Evolutionary conservation across 2,329 filamentous ascomycete genomes (phyloP), one percentile per base, ranked within the genome.

Genomic region (Coleophoma eucalyptorum): DNA sequence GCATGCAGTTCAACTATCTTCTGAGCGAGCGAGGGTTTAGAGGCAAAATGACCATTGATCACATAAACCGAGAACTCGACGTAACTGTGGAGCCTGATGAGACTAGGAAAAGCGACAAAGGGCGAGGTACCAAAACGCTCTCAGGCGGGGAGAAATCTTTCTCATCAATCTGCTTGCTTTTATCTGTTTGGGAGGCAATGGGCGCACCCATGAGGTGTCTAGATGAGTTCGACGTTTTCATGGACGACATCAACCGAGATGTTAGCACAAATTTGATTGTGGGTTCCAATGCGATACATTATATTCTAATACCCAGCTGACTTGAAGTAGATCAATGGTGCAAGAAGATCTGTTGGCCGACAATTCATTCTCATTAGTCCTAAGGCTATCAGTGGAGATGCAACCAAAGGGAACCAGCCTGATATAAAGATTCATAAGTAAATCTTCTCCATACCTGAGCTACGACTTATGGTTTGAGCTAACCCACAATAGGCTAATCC

Each of bases 181-280:
- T 99, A 32, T 84, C 91, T 2, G 86, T 99, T 16, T 99, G 94
- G 94, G 94, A 99, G 66, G 93, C 94, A 31, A 99, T 99, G 87
- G 93, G 94, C 11, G 95, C 91, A 16, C 93, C 92, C 0, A 87
- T 99, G 54, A 84, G 94, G 49, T 99, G 94, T 64, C 77, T 99
- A 49, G 94, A 99, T 69, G 94, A 99, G 70, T 99, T 97, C 65
- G 94, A 99, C 67, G 94, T 99, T 32, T 99, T 97, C 76, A 99
- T 99, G 94, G 94, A 99, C 70, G 90, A 87, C 59, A 90, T 97
- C 52, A 99, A 99, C 69, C 84, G 94, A 54, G 90, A 89, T 50
- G 89, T 95, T 60, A 95, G 90, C 65, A 96, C 96, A 61, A 88
- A 89, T 56, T 90, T 99, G 87, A 88, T 99, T 69, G 87, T 90